Evolutionary conservation across 2,329 filamentous ascomycete genomes (phyloP), one percentile per base, ranked within the genome.

Genomic region (Fusarium sp.): DNA sequence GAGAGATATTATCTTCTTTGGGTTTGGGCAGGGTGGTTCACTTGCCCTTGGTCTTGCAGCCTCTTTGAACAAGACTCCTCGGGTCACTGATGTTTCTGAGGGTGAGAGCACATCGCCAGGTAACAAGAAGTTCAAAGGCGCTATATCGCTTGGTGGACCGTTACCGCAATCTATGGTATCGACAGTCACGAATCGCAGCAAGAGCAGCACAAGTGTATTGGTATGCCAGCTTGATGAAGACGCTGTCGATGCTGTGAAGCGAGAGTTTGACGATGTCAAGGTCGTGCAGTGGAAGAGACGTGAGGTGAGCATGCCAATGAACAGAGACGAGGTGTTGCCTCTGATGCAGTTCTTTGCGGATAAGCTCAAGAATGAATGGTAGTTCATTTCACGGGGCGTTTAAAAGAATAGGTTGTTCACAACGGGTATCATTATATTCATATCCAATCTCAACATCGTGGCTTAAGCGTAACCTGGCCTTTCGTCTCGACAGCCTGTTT

Each of bases 341-440:
- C 88, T 98, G 68, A 98, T 98, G 94, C 90, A 92, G 78, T 98
- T 92, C 77, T 88, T 95, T 77, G 91, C 92, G 0, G 88, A 92
- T 57, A 87, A 92, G 77, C 81, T 96, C 23, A 78, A 62, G 35
- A 75, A 65, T 58, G 79, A 74, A 23, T 78, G 25, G 47, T 35
- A 40, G 25, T 35, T 19, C 10, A n/a, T 28, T 47, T 30, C 47
- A 50, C 21, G n/a, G n/a, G 32, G 15, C 18, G n/a, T 11, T 32
- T 15, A 21, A 42, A 33, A 9, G 8, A 32, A 25, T 5, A 10
- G 3, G 5, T 37, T 54, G 23, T 57, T 43, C 33, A 57, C n/a
- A 69, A 67, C 53, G 76, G 75, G 75, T 78, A 79, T 80, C 74
- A 69, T 71, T 72, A 15, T 66, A 71, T 76, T 57, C 52, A 65